Base-by-base conservation (phyloP, 192 early-diverging fungal species). In the Paraglomus occultum region DNA sequence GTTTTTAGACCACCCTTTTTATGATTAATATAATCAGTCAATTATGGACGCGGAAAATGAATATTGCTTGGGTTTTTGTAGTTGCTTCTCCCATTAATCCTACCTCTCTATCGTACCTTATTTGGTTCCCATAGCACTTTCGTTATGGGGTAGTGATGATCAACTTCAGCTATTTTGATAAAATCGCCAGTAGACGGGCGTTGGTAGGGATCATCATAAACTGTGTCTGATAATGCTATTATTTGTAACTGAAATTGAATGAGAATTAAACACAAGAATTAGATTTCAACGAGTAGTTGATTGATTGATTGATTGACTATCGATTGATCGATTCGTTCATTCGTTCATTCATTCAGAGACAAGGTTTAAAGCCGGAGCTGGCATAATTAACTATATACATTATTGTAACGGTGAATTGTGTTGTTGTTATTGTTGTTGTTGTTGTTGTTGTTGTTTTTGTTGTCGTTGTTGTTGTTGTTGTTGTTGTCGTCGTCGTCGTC, bases 111-210 rank as follows among this genome's bases (percentile, higher is more conserved):
- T 38, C 63, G 60, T 71, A 84, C 87, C 71, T 86, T 88, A 20
- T 81, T 72, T 18, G 94, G 94, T 53, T 90, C 84, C 94, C 94
- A 99, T 52, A 90, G 76, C 39, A 96, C 80, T 74, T 96, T 97
- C 8, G 95, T 96, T 58, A 92, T 82, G 18, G 97, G 97, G 70
- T 94, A 98, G 39, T 88, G 82, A 44, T 92, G 88, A 49, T 91
- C 87, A 0, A 84, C 81, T 67, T 91, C 91, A 40, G 90, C 94
- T 4, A 94, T 78, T 8, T 81, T 74, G 14, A 87, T 83, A 76
- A 94, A 93, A 62, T 94, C 91, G 4, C 78, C 74, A 70, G 78
- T 79, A 46, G 71, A 71, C 47, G 68, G 69, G 11, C 75, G 74
- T 31, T 71, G 68, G 40, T 81, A 74, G 54, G 65, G 71, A 6